phyloP scores from a whole-genome alignment of 2,329 filamentous ascomycete species.

The Colletotrichum tropicale region DNA sequence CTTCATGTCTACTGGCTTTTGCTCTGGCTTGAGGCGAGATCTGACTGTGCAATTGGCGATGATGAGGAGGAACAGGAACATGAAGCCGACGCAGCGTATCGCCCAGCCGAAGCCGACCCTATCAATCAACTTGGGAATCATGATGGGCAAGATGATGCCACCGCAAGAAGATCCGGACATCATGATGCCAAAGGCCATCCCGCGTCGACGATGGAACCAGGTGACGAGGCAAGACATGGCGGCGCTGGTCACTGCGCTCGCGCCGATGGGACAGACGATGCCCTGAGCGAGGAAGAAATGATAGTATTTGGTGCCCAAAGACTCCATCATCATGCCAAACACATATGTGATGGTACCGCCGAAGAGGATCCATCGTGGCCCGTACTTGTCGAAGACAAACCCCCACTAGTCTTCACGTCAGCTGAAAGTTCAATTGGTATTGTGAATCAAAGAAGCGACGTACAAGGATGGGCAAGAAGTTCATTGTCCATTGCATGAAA shows the following conservation, averaged over 20 bases:
- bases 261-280: conserved; percentile 44
- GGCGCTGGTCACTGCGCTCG: conserved; percentile 46
- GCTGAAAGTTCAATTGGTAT: background rate
- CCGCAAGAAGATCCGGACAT: conserved; percentile 59
- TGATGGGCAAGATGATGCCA: conserved; percentile 64
- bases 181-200: conserved; percentile 57
- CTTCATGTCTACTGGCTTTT: conserved; percentile 44
- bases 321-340: conserved; percentile 69
- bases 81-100: conserved; percentile 51
- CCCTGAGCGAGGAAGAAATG: conserved; percentile 49
- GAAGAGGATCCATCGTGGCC: conserved; percentile 62
- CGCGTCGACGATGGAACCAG: conserved; percentile 58
- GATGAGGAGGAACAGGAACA: conserved; percentile 43
- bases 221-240: conserved; percentile 47
- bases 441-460: conserved; percentile 41
- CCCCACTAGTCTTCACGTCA: conserved; percentile 35
- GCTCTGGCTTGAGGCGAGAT: conserved; percentile 49
- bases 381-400: conserved; percentile 66
- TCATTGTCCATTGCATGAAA: conserved; percentile 51
- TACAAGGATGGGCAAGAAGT: conserved; percentile 51
- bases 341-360: conserved; percentile 60
- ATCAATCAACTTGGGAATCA: conserved; percentile 59
- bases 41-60: conserved; percentile 40
- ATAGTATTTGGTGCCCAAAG: conserved; percentile 49
- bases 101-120: conserved; percentile 50